These are phyloP conservation scores for Xylaria cubensis DNA, from an alignment of 495 filamentous ascomycete species.

Conservation along the genomic window DNA sequence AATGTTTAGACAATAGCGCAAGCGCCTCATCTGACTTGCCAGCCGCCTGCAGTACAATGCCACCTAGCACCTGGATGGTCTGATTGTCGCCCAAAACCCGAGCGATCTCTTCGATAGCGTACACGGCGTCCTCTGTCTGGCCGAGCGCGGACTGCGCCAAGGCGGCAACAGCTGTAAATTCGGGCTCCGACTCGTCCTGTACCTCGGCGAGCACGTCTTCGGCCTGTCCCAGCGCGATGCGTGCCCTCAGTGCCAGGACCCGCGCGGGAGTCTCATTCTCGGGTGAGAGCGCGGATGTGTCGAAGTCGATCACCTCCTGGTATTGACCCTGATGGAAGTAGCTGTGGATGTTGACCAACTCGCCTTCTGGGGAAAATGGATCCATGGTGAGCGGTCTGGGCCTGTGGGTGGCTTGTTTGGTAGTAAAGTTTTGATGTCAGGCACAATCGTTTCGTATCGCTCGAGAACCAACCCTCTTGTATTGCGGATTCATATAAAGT, in stretches of 20 bases:
- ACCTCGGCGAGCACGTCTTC: slow-evolving; percentile 73
- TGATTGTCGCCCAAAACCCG: slow-evolving; percentile 71
- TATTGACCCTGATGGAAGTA: slow-evolving; percentile 94
- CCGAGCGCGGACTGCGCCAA: slow-evolving; percentile 73
- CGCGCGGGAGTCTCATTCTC: slow-evolving; percentile 81
- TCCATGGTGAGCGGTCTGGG: slow-evolving; percentile 67
- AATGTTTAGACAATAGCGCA: slow-evolving; percentile 76
- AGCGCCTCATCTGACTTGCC: slow-evolving; percentile 86
- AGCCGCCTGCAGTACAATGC: slow-evolving; percentile 76
- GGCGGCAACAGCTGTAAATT: slow-evolving; percentile 78
- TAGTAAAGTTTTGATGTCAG: neutral
- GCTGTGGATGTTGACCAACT: slow-evolving; percentile 94
- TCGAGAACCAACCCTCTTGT: neutral
- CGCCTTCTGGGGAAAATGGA: slow-evolving; percentile 93
- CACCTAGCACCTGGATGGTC: slow-evolving; percentile 80
- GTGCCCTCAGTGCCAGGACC: slow-evolving; percentile 79
- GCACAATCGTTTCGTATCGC: neutral
- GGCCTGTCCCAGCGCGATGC: slow-evolving; percentile 79
- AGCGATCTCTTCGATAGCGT: slow-evolving; percentile 69
- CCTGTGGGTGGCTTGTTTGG: neutral
- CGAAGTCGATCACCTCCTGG: slow-evolving; percentile 79
- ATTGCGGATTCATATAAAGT: neutral
- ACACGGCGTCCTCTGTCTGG: slow-evolving; percentile 64
- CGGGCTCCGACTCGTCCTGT: slow-evolving; percentile 66
- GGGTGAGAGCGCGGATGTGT: slow-evolving; percentile 73